Base-by-base conservation (phyloP, 2,329 filamentous ascomycete species). In the Pleomassaria siparia region DNA sequence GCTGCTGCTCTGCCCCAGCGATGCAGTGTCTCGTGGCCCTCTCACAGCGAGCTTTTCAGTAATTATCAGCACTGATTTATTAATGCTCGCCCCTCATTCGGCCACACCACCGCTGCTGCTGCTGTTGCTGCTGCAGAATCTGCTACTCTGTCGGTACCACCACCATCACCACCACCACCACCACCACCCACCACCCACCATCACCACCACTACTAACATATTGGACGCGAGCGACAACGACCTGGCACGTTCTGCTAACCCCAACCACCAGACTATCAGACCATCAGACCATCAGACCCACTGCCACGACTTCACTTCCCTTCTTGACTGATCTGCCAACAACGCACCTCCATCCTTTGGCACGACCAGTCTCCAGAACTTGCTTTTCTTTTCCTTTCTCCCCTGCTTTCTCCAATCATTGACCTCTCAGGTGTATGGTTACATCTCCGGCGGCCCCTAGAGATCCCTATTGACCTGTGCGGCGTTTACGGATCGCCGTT, bases 351-450 rank as follows among this genome's bases (percentile, higher is more conserved):
- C 63, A 40, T 51, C 52, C 47, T 40, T 37, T 51, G 53, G 45
- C 50, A 61, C 55, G 55, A 56, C 60, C 56, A 53, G n/a, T n/a
- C n/a, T n/a, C 30, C 44, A 49, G 46, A 15, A 12, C 54, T 54
- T 53, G 62, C 58, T 51, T 66, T 55, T 44, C 47, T 50, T 54
- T 55, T 56, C 53, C 55, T 54, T 47, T 50, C 53, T 45, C 33
- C 33, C 10, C 42, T 43, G 47, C 56, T 51, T 63, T 54, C 49
- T 16, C 52, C 54, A 51, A 60, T 46, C 50, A 57, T 43, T 40
- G 39, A 48, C 57, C 57, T 67, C n/a, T n/a, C n/a, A n/a, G n/a
- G n/a, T n/a, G 66, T 63, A 66, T 70, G 65, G 64, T 67, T 60
- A 56, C 53, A 57, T 60, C 56, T 52, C 51, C 56, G 53, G 45